Percentiles rank a stretch among this genome's conserved stretches.
Conservation (phyloP, 805 yeast species). For the Candida xyloterini region DNA sequence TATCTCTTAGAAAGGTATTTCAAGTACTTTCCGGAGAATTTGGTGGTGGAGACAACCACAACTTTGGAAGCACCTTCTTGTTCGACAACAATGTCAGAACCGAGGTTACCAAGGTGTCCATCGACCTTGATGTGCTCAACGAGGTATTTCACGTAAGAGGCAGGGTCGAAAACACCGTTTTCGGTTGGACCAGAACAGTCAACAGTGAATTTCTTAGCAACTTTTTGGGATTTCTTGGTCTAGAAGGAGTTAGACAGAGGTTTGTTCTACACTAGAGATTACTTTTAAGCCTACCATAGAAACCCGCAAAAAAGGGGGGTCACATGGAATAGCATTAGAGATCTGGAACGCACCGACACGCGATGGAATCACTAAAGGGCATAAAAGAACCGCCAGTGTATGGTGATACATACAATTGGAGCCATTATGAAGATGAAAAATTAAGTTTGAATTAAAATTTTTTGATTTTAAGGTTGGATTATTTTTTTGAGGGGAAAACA, state of each 20-base stretch:
- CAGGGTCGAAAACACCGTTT: slow-evolving; percentile 96
- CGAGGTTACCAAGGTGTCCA: slow-evolving; percentile 93
- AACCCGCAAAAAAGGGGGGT: slow-evolving; percentile 2
- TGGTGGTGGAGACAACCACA: slow-evolving; percentile 83
- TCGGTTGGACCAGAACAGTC: slow-evolving; percentile 97
- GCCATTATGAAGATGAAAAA: slow-evolving; percentile 28
- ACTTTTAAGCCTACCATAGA: slow-evolving; percentile 25
- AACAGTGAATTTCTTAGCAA: slow-evolving; percentile 86
- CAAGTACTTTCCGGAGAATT: slow-evolving; percentile 99
- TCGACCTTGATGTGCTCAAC: slow-evolving; percentile 99
- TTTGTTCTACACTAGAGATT: slow-evolving; percentile 6
- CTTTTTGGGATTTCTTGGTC: slow-evolving; percentile 75
- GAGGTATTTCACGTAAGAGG: slow-evolving; percentile 96
- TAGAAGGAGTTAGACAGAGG: slow-evolving; percentile 25
- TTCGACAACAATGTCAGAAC: slow-evolving; percentile 87
- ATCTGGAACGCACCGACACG: slow-evolving; percentile 13
- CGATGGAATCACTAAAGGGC: slow-evolving; percentile 32
- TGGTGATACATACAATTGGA: slow-evolving; percentile 34
- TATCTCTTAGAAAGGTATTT: slow-evolving; percentile 99
- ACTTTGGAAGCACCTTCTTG: slow-evolving; percentile 84
- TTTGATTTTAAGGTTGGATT: not conserved
- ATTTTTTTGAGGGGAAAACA: too few relatives aligned
- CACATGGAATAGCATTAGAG: slow-evolving; percentile 15
- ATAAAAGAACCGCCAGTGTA: slow-evolving; percentile 13
- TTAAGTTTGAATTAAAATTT: not conserved